These are phyloP conservation scores for Ascochyta fabae DNA, from an alignment of 2,329 filamentous ascomycete genomes.

Conservation along the genomic window DNA sequence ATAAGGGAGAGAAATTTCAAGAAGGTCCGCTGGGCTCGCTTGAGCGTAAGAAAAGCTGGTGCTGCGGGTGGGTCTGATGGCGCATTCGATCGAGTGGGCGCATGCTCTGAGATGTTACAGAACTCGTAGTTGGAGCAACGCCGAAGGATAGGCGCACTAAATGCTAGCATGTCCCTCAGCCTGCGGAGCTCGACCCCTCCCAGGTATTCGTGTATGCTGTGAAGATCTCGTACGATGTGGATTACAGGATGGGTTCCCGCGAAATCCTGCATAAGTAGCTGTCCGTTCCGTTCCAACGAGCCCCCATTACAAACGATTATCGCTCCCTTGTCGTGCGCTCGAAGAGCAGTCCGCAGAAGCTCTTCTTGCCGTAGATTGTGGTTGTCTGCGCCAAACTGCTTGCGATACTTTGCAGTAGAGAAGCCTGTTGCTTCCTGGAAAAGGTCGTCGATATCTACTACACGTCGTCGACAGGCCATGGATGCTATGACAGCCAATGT, in stretches of 20 bases:
- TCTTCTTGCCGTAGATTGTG: constrained; percentile 70
- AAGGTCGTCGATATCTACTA: constrained; percentile 72
- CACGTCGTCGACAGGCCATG: constrained; percentile 69
- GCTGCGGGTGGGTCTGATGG: constrained; percentile 42
- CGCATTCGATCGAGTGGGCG: constrained; percentile 20
- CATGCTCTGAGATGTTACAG: constrained; percentile 71
- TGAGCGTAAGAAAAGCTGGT: constrained; percentile 70
- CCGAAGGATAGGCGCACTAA: constrained; percentile 65
- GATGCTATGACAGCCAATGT: constrained; percentile 78
- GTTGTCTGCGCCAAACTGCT: constrained; percentile 64
- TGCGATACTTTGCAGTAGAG: constrained; percentile 68
- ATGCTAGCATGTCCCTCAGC: constrained; percentile 64
- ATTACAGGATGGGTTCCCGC: constrained; percentile 72
- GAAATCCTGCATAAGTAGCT: constrained; percentile 67
- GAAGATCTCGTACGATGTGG: constrained; percentile 69
- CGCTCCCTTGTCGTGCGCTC: constrained; percentile 64
- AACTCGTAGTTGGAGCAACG: constrained; percentile 77
- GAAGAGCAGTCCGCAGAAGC: constrained; percentile 66
- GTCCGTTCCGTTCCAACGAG: constrained; percentile 70
- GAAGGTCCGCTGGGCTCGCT: constrained; percentile 72
- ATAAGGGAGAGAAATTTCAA: constrained; percentile 71
- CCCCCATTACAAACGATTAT: constrained; percentile 75
- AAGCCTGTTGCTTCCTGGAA: constrained; percentile 70
- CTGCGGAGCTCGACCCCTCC: constrained; percentile 60
- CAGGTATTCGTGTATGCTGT: constrained; percentile 69